Percentiles rank a stretch among this genome's conserved stretches.
Conservation (phyloP, 2,329 filamentous ascomycete genomes). For the Xylaria sp. region DNA sequence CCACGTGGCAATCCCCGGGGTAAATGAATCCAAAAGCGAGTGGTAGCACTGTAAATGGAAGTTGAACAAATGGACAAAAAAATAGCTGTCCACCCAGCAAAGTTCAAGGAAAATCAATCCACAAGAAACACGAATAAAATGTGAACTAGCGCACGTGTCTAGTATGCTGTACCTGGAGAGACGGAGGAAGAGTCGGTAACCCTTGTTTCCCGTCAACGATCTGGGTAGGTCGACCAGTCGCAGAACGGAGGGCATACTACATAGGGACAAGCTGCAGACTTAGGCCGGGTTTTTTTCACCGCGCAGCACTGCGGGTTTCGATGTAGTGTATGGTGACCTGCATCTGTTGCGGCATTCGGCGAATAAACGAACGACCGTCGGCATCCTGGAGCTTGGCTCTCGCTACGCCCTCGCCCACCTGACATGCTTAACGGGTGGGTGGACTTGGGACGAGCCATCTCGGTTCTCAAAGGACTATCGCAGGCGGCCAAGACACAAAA, state of each 20-base stretch:
- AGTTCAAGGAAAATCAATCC: neutral
- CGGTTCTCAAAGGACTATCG: too few relatives aligned
- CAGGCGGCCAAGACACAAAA: too few relatives aligned
- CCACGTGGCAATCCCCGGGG: neutral
- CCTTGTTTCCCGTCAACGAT: too few relatives aligned
- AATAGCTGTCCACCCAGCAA: neutral
- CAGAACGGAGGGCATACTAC: neutral
- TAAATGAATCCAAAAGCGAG: neutral
- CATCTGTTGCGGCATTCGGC: neutral
- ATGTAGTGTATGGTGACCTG: neutral
- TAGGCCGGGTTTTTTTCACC: neutral
- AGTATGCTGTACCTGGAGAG: neutral
- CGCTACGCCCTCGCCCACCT: too few relatives aligned
- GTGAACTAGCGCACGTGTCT: too few relatives aligned
- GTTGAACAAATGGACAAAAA: neutral
- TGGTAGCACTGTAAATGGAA: neutral
- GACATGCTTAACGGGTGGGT: too few relatives aligned
- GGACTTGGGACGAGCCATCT: too few relatives aligned
- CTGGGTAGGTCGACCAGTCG: too few relatives aligned
- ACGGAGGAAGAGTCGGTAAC: neutral
- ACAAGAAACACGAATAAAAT: neutral
- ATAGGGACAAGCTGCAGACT: neutral
- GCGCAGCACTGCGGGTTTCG: too few relatives aligned
- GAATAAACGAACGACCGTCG: neutral
- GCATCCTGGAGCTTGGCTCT: slow-evolving; percentile 4